Evolutionary conservation across 2,329 filamentous ascomycete genomes (phyloP).

Genomic region (Neopestalotiopsis clavispora): DNA sequence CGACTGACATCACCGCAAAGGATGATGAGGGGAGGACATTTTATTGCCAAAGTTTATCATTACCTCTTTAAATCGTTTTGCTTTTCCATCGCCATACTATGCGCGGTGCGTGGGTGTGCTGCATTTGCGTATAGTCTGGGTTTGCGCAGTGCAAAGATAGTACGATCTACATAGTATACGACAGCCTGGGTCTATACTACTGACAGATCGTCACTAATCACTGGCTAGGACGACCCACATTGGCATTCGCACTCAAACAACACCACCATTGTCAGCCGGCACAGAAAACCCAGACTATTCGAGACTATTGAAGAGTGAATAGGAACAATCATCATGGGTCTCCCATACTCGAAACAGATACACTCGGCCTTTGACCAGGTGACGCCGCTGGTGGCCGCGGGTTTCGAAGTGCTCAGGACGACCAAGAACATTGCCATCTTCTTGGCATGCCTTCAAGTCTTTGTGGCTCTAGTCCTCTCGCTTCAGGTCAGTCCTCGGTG

Average conservation of each 20-base stretch:
- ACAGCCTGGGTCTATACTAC: no score
- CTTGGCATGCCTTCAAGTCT: conserved; percentile 50
- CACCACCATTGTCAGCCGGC: no score
- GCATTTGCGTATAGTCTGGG: not conserved
- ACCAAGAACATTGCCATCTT: conserved; percentile 54
- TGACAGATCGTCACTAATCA: no score
- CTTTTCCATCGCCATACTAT: not conserved
- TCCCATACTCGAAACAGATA: conserved; percentile 57
- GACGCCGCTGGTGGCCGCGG: conserved; percentile 53
- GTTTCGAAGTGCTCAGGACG: conserved; percentile 52
- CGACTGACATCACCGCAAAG: conserved; percentile 10
- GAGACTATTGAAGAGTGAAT: not conserved
- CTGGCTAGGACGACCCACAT: no score
- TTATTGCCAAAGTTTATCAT: not conserved
- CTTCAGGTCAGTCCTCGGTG: conserved; percentile 36
- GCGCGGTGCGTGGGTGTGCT: not conserved
- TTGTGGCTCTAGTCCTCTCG: conserved; percentile 46
- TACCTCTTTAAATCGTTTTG: not conserved
- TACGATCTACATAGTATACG: no score
- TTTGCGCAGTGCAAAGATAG: not conserved
- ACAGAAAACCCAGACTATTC: no score
- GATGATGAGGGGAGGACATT: not conserved
- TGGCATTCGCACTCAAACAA: no score
- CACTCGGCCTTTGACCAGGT: conserved; percentile 57
- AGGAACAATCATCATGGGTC: conserved; percentile 43